Percentiles rank a stretch among this genome's conserved stretches.
phyloP scores from a whole-genome alignment of 345 rosid species.

The Iberis pinnata region DNA sequence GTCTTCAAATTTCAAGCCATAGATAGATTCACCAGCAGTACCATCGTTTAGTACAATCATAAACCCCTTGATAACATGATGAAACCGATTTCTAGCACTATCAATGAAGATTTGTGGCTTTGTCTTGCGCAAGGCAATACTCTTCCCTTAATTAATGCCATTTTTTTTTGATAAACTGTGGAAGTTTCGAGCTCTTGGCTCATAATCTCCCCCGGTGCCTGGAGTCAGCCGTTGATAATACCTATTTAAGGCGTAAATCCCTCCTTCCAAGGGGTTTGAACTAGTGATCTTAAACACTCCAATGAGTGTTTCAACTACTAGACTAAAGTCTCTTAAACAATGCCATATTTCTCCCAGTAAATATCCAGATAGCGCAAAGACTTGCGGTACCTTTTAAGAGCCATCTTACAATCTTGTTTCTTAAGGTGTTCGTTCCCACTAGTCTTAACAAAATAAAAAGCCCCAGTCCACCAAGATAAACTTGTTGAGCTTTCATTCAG shows the following conservation, averaged over 20 bases:
- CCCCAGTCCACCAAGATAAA: conserved; percentile 88
- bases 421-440: conserved; percentile 69
- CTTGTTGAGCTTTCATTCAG: conserved; percentile 52
- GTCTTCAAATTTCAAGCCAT: conserved; percentile 83
- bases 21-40: conserved; percentile 88
- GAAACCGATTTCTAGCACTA: conserved; percentile 69
- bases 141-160: conserved; percentile 68
- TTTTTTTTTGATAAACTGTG: no score
- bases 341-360: conserved; percentile 97
- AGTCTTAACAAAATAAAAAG: conserved; percentile 64
- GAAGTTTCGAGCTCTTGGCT: no score
- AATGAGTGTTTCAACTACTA: no score
- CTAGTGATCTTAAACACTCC: no score
- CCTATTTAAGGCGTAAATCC: no score
- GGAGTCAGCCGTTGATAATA: no score
- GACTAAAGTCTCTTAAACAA: no score
- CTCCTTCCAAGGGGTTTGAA: no score
- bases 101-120: conserved; percentile 88
- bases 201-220: no score
- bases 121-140: conserved; percentile 67
- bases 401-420: conserved; percentile 95
- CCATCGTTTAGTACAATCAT: conserved; percentile 87
- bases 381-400: conserved; percentile 84
- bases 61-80: conserved; percentile 74
- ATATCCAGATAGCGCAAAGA: conserved; percentile 76